Evolutionary conservation across 1,139 yeast genomes (phyloP).

Genomic region (Wickerhamomyces sp.): DNA sequence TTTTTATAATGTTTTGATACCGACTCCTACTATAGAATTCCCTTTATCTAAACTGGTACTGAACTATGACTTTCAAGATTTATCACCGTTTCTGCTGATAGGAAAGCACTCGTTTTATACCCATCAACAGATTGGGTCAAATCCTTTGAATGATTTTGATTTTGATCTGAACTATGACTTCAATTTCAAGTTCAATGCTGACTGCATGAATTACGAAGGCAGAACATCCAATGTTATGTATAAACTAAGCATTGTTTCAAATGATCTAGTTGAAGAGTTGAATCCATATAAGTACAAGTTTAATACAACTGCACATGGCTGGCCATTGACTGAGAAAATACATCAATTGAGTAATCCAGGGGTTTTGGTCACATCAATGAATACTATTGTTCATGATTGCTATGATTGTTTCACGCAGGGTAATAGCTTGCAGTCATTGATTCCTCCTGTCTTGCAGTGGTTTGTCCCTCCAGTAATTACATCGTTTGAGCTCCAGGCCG

Average conservation of each 20-base stretch:
- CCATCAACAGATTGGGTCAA: constrained; percentile 16
- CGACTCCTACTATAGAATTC: constrained; percentile 28
- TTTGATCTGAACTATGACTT: constrained; percentile 14
- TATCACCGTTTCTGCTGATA: constrained; percentile 26
- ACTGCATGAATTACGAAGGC: no score
- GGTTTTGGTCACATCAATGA: constrained; percentile 16
- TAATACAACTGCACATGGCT: no score
- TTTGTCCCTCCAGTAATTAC: constrained; percentile 14
- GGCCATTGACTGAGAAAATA: constrained; percentile 23
- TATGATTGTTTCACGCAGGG: not conserved
- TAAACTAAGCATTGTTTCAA: constrained; percentile 17
- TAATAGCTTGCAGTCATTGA: constrained; percentile 4
- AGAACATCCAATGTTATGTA: constrained; percentile 22
- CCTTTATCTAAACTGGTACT: constrained; percentile 26
- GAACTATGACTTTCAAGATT: constrained; percentile 25
- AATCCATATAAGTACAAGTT: constrained; percentile 20
- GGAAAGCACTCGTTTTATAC: constrained; percentile 19
- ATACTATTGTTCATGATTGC: constrained; percentile 19
- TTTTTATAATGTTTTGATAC: constrained; percentile 35
- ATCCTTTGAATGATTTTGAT: constrained; percentile 12
- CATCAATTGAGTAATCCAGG: constrained; percentile 16
- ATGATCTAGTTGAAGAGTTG: constrained; percentile 10
- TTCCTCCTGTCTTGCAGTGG: constrained; percentile 19
- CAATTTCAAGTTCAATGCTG: constrained; percentile 16
- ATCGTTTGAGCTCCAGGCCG: constrained; percentile 1